Percentiles rank a stretch among this genome's conserved stretches.
Evolutionary conservation across 768 basidiomycete species (phyloP).

Genomic region (Rhodosporidiobolus odoratus): DNA sequence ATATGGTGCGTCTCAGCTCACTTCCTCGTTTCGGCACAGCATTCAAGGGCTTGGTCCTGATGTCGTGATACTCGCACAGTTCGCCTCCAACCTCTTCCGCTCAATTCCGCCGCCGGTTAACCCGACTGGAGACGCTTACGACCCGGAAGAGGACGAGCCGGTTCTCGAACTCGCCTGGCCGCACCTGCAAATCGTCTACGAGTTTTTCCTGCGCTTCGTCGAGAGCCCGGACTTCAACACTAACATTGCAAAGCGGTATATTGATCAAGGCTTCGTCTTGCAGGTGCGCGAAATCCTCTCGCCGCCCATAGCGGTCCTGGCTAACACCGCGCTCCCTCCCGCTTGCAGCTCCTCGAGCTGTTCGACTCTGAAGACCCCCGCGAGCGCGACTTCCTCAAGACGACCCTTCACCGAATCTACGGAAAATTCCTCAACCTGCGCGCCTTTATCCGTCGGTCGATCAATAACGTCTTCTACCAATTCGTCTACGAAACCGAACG

Average conservation of each 20-base stretch:
- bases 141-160: conserved; percentile 98
- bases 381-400: conserved; percentile 98
- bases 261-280: conserved; percentile 91
- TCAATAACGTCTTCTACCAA: conserved; percentile 99
- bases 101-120: conserved; percentile 99
- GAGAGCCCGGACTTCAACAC: conserved; percentile 98
- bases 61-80: conserved; percentile 57
- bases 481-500: conserved; percentile 98
- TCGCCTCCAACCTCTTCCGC: conserved; percentile 95
- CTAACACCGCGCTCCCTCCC: neutral
- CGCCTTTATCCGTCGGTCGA: conserved; percentile 95
- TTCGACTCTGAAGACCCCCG: conserved; percentile 98
- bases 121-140: conserved; percentile 95
- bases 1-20: conserved; percentile 65
- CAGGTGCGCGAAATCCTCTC: conserved; percentile 47
- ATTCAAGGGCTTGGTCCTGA: neutral
- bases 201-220: conserved; percentile 98
- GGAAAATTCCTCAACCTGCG: conserved; percentile 98
- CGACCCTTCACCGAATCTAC: conserved; percentile 96
- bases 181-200: conserved; percentile 97
- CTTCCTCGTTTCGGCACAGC: conserved; percentile 8
- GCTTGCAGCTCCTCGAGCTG: conserved; percentile 74
- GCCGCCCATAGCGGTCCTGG: too few species aligned
- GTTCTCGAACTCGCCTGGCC: conserved; percentile 99
- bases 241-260: conserved; percentile 92